A percentile compares a stretch with the other conserved stretches of the same genome.
phyloP scores from a whole-genome alignment of 768 basidiomycete species.

The Termitomyces sp. region DNA sequence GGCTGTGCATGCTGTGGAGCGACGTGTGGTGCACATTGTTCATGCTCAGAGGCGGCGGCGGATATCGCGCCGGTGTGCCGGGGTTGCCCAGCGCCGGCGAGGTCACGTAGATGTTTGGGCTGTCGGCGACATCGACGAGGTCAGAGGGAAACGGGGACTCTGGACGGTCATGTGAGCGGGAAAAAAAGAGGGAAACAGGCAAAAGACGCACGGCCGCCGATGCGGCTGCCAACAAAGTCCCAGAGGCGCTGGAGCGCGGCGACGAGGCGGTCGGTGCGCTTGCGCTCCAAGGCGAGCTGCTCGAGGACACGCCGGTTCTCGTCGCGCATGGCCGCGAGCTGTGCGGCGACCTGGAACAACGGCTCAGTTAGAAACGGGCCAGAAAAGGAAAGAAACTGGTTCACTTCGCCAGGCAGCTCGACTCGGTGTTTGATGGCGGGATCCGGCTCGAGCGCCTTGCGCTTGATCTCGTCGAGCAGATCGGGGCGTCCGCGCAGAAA shows the following conservation, averaged over 20 bases:
- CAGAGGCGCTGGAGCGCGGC: conserved; percentile 54
- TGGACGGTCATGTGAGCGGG: conserved; percentile 9
- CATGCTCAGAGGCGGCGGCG: conserved; percentile 29
- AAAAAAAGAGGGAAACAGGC: not conserved
- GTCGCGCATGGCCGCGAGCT: conserved; percentile 64
- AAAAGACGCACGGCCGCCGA: conserved; percentile 41
- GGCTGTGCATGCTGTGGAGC: conserved; percentile 42
- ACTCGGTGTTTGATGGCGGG: conserved; percentile 65
- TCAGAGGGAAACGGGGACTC: conserved; percentile 47
- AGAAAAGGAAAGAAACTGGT: not conserved
- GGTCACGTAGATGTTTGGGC: conserved; percentile 71
- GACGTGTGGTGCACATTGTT: conserved; percentile 26
- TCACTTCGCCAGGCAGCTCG: conserved; percentile 76
- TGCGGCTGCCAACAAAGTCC: conserved; percentile 54
- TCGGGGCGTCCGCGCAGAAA: conserved; percentile 79
- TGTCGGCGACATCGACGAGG: conserved; percentile 45
- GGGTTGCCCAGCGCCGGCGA: conserved; percentile 31
- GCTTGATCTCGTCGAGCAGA: conserved; percentile 79
- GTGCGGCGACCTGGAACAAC: conserved; percentile 43
- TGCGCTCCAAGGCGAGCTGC: conserved; percentile 46
- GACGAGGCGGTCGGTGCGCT: conserved; percentile 57
- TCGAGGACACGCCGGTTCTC: conserved; percentile 65
- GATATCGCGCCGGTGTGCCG: conserved; percentile 22
- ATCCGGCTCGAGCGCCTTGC: conserved; percentile 80
- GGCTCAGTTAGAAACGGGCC: not conserved